These are phyloP conservation scores for Platismatia glauca DNA, from an alignment of 495 filamentous ascomycete species.

Conservation along the genomic window DNA sequence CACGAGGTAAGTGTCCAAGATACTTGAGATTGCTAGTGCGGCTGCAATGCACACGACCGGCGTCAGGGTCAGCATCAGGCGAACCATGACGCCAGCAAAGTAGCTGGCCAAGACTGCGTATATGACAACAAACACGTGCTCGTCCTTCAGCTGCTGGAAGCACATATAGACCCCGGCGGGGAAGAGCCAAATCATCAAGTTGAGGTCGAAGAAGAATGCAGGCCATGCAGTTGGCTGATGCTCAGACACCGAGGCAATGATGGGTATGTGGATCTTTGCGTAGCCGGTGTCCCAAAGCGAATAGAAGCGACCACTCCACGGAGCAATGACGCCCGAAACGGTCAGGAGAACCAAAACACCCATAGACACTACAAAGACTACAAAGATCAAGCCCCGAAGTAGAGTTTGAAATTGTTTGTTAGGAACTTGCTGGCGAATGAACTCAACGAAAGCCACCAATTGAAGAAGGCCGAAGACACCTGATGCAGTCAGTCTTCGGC, in stretches of 20 bases:
- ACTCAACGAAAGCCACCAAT: constrained; percentile 88
- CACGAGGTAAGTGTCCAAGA: constrained; percentile 78
- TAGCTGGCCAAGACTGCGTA: constrained; percentile 93
- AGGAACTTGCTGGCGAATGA: constrained; percentile 74
- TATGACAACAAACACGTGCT: constrained; percentile 97
- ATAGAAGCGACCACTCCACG: constrained; percentile 98
- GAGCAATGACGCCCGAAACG: constrained; percentile 81
- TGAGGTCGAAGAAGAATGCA: constrained; percentile 98
- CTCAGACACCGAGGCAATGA: constrained; percentile 98
- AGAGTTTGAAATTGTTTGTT: constrained; percentile 89
- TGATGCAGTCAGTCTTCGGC: constrained; percentile 26
- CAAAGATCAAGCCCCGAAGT: constrained; percentile 67
- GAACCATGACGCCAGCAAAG: constrained; percentile 99
- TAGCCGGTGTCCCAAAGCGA: constrained; percentile 99
- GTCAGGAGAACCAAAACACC: constrained; percentile 73
- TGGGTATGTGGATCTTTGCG: constrained; percentile 98
- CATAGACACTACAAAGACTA: constrained; percentile 64
- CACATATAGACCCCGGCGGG: constrained; percentile 97
- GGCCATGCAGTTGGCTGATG: constrained; percentile 99
- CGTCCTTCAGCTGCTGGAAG: constrained; percentile 85
- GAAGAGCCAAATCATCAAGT: constrained; percentile 98
- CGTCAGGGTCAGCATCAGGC: constrained; percentile 94
- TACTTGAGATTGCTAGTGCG: constrained; percentile 77
- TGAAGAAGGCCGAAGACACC: constrained; percentile 95
- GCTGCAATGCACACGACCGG: constrained; percentile 94